Evolutionary conservation across 2,329 filamentous ascomycete species (phyloP).

Genomic region (Lasiodiplodia citricola): DNA sequence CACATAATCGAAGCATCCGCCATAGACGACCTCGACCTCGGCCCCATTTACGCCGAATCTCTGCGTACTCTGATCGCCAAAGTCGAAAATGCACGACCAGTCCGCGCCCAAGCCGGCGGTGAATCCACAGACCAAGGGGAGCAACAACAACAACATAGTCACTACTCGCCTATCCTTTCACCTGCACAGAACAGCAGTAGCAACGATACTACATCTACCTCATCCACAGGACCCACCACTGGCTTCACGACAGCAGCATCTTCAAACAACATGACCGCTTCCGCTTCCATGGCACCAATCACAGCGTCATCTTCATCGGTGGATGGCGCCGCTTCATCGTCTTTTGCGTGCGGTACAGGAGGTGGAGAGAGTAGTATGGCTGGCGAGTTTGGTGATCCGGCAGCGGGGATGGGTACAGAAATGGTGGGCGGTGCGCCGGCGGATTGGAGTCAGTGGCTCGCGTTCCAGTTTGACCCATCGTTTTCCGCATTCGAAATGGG

Average conservation of each 20-base stretch:
- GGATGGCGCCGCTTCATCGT: background rate
- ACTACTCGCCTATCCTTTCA: background rate
- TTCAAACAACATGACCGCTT: background rate
- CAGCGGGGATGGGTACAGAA: slow-evolving; percentile 2
- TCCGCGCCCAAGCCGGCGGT: background rate
- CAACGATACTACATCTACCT: background rate
- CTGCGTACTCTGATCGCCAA: slow-evolving; percentile 12
- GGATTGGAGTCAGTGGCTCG: slow-evolving; percentile 24
- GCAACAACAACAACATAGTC: background rate
- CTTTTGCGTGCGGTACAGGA: background rate
- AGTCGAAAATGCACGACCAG: slow-evolving; percentile 12
- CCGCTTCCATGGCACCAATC: background rate
- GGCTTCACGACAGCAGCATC: background rate
- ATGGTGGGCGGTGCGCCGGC: background rate
- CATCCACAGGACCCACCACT: background rate
- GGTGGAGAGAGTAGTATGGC: background rate
- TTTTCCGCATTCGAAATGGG: slow-evolving; percentile 20
- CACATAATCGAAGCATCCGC: slow-evolving; percentile 14
- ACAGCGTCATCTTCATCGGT: background rate
- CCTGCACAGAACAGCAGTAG: background rate
- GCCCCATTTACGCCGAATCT: slow-evolving; percentile 14
- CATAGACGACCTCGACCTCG: slow-evolving; percentile 21
- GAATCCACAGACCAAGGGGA: background rate
- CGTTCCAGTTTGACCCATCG: slow-evolving; percentile 17
- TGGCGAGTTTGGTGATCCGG: background rate